Evolutionary conservation across 1,284 basidiomycete species (phyloP).

Genomic region (Anthracocystis setariae): DNA sequence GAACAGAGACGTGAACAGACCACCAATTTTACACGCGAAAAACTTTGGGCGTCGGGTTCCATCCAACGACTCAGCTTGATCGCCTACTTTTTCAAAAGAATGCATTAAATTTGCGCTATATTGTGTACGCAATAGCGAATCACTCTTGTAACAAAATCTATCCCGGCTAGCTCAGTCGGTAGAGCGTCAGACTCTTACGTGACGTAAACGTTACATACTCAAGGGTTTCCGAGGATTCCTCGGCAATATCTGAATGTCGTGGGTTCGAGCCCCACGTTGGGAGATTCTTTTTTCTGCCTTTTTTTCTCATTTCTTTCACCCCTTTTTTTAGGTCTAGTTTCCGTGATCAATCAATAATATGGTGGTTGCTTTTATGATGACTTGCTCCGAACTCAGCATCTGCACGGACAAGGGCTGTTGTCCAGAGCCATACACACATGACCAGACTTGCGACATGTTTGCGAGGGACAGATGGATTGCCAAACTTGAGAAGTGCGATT

Average conservation of each 20-base stretch:
- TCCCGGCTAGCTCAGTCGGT: slow-evolving; percentile 69
- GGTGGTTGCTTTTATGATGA: too few species aligned
- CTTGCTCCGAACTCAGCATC: too few species aligned
- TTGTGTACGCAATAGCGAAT: background rate
- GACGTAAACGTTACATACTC: too few species aligned
- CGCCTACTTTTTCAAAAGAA: slow-evolving; percentile 1
- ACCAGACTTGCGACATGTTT: too few species aligned
- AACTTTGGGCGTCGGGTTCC: background rate
- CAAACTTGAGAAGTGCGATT: too few species aligned
- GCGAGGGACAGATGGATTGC: too few species aligned
- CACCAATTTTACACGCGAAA: background rate
- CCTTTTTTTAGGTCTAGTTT: too few species aligned
- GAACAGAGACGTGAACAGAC: background rate
- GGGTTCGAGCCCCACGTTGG: slow-evolving; percentile 67
- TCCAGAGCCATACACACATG: too few species aligned
- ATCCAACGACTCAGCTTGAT: slow-evolving; percentile 7
- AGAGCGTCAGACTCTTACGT: slow-evolving; percentile 68
- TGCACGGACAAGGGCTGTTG: too few species aligned
- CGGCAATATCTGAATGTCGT: slow-evolving; percentile 63
- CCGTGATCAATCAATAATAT: too few species aligned
- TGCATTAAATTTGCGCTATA: background rate
- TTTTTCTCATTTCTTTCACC: background rate
- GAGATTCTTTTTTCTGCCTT: slow-evolving; percentile 49
- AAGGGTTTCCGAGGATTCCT: slow-evolving; percentile 40
- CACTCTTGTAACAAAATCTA: slow-evolving; percentile 2